Evolutionary conservation across 305 asterid species (phyloP), one percentile per base, ranked within the genome.

Genomic region (Petunia hybrid): DNA sequence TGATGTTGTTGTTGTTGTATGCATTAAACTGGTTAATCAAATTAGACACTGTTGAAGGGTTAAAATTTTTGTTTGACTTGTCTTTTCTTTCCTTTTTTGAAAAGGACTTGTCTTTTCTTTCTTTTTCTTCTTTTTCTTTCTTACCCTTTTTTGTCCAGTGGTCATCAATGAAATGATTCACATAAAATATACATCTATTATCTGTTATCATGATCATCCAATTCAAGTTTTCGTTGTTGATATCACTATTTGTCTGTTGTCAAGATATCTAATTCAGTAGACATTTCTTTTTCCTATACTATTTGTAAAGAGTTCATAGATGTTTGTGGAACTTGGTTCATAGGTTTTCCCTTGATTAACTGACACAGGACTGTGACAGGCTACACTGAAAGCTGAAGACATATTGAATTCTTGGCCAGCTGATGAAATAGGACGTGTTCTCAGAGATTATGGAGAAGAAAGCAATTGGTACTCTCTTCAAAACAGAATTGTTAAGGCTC

Each of bases 391-490:
- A 88, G 99, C 99, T 42, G 99, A 92, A 83, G 99, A 96, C 86
- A 93, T 96, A 77, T 82, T 96, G 84, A 96, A 94, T 85, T 85
- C 91, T 70, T 96, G 99, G 98, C 98, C 99, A 76, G 98, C 92
- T 62, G 87, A 82, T 85, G 98, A 92, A 86, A 84, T 94, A 83
- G 97, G 98, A 16, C 88, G 93, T 80, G 90, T 95, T 76, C 86
- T 96, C 62, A 91, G 93, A 12, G 99, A 96, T 59, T 96, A 93
- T 80, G 99, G 99, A 57, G 99, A 93, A 90, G 99, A 93, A 90
- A 94, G 92, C 89, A 90, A 94, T 85, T 96, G 98, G 98, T 87
- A 86, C 84, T 84, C 85, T 74, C 92, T 94, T 57, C 97, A 94
- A 80, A 93, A 92, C 87, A 94, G 87, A 86, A 94, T 94, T 76